Conservation (phyloP, 139 green algal genomes). For the Picochlorum sp. region DNA sequence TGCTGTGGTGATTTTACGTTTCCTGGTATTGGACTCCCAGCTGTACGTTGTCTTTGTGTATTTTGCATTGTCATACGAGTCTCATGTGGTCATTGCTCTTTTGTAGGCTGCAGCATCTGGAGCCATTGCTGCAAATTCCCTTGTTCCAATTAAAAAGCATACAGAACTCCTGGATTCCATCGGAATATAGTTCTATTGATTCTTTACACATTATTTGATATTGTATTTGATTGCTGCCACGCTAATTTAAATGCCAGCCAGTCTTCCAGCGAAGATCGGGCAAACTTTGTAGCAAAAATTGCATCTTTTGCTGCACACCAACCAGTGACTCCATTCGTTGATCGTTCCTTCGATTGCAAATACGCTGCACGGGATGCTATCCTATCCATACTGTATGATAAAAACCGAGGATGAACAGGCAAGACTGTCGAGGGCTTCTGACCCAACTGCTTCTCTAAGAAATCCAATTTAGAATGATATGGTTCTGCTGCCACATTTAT, state of each 20-base stretch:
- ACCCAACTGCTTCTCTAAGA: neutral
- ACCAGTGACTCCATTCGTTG: neutral
- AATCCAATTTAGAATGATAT: conserved; percentile 5
- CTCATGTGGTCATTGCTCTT: no score
- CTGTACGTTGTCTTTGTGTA: conserved; percentile 25
- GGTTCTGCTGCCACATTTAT: neutral
- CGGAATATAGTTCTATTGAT: conserved; percentile 20
- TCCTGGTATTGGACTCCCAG: conserved; percentile 89
- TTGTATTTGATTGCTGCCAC: neutral
- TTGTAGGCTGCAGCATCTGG: conserved; percentile 48
- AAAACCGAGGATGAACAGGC: conserved; percentile 1
- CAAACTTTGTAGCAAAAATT: conserved; percentile 5
- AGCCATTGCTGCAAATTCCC: conserved; percentile 73
- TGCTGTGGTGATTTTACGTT: conserved; percentile 73
- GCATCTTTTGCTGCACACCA: conserved; percentile 4
- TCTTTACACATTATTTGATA: neutral
- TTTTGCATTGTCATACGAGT: no score
- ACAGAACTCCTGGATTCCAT: conserved; percentile 56
- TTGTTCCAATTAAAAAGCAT: conserved; percentile 58
- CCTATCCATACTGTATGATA: conserved; percentile 10
- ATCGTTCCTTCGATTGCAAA: neutral
- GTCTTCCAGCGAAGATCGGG: neutral
- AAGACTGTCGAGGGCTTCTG: neutral
- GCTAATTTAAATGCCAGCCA: conserved; percentile 5
- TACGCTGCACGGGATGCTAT: conserved; percentile 7